Base-by-base conservation (phyloP, 2,329 filamentous ascomycete genomes). In the Fusarium humuli region DNA sequence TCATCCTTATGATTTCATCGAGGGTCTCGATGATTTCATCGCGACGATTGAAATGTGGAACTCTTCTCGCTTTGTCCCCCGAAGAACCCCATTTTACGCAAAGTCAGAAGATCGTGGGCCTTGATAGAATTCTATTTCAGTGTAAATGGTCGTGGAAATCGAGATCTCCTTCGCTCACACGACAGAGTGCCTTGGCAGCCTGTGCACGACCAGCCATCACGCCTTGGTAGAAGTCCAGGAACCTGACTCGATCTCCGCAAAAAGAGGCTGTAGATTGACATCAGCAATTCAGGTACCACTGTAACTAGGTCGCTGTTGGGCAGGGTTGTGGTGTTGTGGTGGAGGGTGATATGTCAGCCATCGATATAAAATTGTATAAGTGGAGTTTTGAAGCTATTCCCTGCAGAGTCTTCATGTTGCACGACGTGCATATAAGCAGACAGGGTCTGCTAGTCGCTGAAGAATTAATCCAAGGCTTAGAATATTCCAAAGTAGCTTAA, bases 1-100 rank as follows among this genome's bases (percentile, higher is more conserved):
- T 71, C 70, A 73, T 75, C 5, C 16, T 20, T 34, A 75, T 73
- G 73, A 74, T 72, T 75, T 75, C 71, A 75, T 74, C 53, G 59
- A 40, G 37, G 23, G 42, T 16, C 42, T 70, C 59, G 44, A 75
- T 75, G 73, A 75, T 71, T 70, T 75, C 73, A 75, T 75, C 60
- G 20, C 53, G 53, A 59, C 20, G 55, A 61, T 37, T 20, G 27
- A 67, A 70, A 56, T 74, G 67, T 70, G 70, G 72, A 67, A 60
- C 71, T 62, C 16, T 23, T 12, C 16, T 18, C 58, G 46, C 61
- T 23, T 27, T 52, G 32, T 42, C 32, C 61, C 18, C 37, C 27
- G 23, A 20, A 45, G 47, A 44, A 50, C 61, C 50, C 56, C 34
- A 42, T 56, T 49, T 14, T 29, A 29, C 34, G 46, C 52, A 30